Evolutionary conservation across 176 grass and related monocot genomes (phyloP), one percentile per base, ranked within the genome.

Genomic region (Panicum miliaceum): DNA sequence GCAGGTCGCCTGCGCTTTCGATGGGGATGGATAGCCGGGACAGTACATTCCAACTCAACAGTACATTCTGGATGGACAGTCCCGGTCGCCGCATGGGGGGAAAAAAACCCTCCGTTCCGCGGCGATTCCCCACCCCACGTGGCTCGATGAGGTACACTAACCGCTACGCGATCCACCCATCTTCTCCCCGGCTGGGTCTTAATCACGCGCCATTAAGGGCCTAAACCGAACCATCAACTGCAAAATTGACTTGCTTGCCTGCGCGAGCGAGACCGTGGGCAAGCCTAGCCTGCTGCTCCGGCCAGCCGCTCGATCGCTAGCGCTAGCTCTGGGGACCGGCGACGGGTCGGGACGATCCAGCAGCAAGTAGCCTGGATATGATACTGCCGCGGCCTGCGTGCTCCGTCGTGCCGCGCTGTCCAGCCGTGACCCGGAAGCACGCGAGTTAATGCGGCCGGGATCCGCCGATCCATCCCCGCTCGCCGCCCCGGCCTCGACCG

Each of bases 211-310:
- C 81, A 86, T 73, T 73, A 90, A 58, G 88, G 73, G 53, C 65
- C 15, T 82, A 77, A 86, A 72, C 79, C 78, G 64, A 78, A 90
- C 73, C 78, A 86, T 82, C 73, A 90, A 73, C 73, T 41, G 46
- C 84, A 73, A 10, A 56, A 73, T 86, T 90, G 88, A 90, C 88
- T 86, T 89, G 70, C 88, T 86, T 89, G 70, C 69, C 41, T 26
- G 88, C 23, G 6, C 63, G n/a, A 47, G 41, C 29, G 29, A 42
- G 45, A 47, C 45, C 41, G 70, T 7, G 36, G 18, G 9, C 53
- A 45, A 50, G 41, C 41, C 19, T 41, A 41, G 40, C 14, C 34
- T 40, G 5, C 59, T 15, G 26, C 8, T 58, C 54, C 38, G 8
- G 35, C 64, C 40, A 38, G 36, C 35, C 35, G 34, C 7, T 32